Evolutionary conservation across 2,329 filamentous ascomycete species (phyloP), one percentile per base, ranked within the genome.

Genomic region (Macrophomina tecta): DNA sequence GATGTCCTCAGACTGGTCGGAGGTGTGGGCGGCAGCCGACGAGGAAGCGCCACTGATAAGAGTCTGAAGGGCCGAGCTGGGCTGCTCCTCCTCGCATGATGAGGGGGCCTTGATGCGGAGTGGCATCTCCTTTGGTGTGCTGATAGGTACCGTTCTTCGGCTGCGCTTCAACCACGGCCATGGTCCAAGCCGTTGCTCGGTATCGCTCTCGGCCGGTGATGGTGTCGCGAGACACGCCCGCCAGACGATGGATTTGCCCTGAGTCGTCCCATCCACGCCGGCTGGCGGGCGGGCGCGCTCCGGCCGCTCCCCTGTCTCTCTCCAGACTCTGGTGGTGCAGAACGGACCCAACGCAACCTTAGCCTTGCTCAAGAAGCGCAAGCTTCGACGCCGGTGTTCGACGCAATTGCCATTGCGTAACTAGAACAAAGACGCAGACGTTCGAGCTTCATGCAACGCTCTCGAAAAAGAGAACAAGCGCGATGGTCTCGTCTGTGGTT

Each of bases 391-490:
- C 46, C 46, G 28, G 36, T 34, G 8, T 38, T 42, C 52, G 36
- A 56, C 14, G 52, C 52, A 42, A 23, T 56, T 56, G 34, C 52
- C 52, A 23, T 56, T 56, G 52, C 52, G 52, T 56, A 56, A 56
- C 52, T 56, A 56, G 52, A 28, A 56, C 52, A 56, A 56, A 56
- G 52, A 18, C 55, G 23, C 40, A 45, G 55, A 60, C 55, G 55
- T 60, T 60, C 38, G 55, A 60, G 38, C 55, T 60, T 60, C 38
- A 60, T 60, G 55, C 55, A 46, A 23, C 23, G 18, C 40, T 38
- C 55, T 60, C 38, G 12, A 34, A 60, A 7, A 30, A 40, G 55
- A 18, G 55, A 5, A 30, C 3, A 28, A 9, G 18, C 46, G 46
- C 46, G 18, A 28, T 2, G 3, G 46, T 28, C 14, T 45, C n/a